Base-by-base conservation (phyloP, 331 rosid species). In the Dryas integrifolia region DNA sequence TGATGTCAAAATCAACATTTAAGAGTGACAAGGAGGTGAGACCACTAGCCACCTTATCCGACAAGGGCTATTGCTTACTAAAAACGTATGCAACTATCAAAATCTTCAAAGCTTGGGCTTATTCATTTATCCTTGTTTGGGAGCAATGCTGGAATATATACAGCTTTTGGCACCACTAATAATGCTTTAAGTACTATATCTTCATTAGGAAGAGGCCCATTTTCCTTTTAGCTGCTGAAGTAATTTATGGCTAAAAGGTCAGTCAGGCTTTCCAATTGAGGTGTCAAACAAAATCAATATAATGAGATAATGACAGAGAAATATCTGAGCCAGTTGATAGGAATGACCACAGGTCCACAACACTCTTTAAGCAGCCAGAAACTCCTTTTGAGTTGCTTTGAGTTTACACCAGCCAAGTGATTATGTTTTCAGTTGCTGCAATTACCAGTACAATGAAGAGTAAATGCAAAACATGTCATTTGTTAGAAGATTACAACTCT, bases 1-100 rank as follows among this genome's bases (percentile, higher is more conserved):
- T 65, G 57, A 39, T 53, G 75, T 72, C 68, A 47, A 73, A 73
- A 60, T 77, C 72, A 39, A 67, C 14, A 12, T 18, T 30, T 46
- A 48, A 43, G 59, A 41, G 5, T 47, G 66, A 38, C 14, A 55
- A 55, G 56, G 65, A 75, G 70, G 24, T 57, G 44, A 62, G 63
- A 70, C 69, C 74, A 64, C 49, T 75, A 47, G 61, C 77, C 59
- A 41, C 57, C 58, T 75, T 78, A 44, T 70, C 65, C 73, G 52
- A 18, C 65, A 58, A 65, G 58, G 45, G 66, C 35, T 12, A 70
- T 21, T 41, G 26, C 52, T 51, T 50, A 38, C 44, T 51, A 9
- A 39, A 49, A 51, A 4, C 49, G 15, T 18, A 55, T 9, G 60
- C 52, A 44, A 18, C 61, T 59, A 48, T 56, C 72, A 49, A 48